Percentiles rank a stretch among this genome's conserved stretches.
Conservation (phyloP, 306 rosid genomes). For the Trifolium subterraneum region DNA sequence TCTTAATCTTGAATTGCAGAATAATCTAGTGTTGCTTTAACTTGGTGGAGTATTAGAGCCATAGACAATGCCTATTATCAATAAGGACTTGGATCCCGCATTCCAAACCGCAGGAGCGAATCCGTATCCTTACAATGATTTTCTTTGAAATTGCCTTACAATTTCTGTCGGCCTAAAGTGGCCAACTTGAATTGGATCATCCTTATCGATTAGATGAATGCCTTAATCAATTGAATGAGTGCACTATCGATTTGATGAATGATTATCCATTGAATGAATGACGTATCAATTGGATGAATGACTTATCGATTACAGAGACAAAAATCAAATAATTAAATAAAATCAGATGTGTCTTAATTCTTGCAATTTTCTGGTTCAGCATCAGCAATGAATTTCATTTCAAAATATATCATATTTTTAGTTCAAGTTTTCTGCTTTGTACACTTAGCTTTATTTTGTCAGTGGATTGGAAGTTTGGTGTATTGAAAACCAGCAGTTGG, state of each 20-base stretch:
- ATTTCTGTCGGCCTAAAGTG: conserved; percentile 3
- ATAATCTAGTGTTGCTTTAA: conserved; percentile 30
- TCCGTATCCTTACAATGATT: conserved; percentile 75
- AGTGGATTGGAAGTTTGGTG: conserved; percentile 98
- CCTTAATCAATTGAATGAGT: background rate
- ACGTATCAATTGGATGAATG: background rate
- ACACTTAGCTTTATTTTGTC: conserved; percentile 52
- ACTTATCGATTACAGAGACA: conserved; percentile 23
- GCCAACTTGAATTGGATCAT: conserved; percentile 30
- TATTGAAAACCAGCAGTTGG: conserved; percentile 72
- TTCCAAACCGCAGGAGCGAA: conserved; percentile 82
- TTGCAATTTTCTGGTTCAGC: conserved; percentile 32
- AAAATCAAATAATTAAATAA: background rate
- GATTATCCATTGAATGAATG: background rate
- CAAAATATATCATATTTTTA: conserved; percentile 27
- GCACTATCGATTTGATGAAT: background rate
- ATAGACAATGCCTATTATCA: conserved; percentile 65
- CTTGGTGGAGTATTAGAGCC: conserved; percentile 44
- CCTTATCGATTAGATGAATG: background rate
- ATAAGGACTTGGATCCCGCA: conserved; percentile 75
- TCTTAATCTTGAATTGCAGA: conserved; percentile 47
- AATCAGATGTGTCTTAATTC: conserved; percentile 15
- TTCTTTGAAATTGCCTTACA: conserved; percentile 33
- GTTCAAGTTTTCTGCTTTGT: conserved; percentile 47
- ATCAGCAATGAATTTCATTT: conserved; percentile 11